phyloP scores from a whole-genome alignment of 768 basidiomycete genomes.

The Lentinus brumalis region DNA sequence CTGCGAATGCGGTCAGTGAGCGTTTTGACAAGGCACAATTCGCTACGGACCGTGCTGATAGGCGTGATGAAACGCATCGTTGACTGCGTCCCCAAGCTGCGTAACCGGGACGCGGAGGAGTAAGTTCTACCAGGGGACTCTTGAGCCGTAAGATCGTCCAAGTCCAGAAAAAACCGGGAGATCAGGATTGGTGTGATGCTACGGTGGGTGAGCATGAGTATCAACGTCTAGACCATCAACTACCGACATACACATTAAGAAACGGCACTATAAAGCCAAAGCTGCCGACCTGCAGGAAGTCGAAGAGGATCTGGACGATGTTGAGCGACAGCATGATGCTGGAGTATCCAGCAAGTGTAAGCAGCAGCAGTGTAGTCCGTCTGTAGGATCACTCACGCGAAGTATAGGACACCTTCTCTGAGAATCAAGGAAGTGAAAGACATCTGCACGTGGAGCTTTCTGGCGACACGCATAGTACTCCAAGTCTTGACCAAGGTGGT shows the following conservation, averaged over 20 bases:
- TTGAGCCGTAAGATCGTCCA: constrained; percentile 1
- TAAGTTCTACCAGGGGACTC: neutral
- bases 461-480: neutral
- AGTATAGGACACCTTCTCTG: constrained; percentile 17
- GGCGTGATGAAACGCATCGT: neutral
- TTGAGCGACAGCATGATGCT: constrained; percentile 17
- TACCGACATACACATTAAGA: constrained; percentile 6
- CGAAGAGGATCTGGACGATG: constrained; percentile 16
- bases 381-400: neutral
- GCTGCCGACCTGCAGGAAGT: neutral
- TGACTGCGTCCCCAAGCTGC: neutral
- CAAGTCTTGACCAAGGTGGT: constrained; percentile 22
- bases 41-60: too few relatives aligned
- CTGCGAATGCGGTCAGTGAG: too few relatives aligned
- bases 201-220: neutral
- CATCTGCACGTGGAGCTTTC: neutral
- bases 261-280: constrained; percentile 6
- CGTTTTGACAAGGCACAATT: too few relatives aligned
- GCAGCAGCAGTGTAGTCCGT: neutral
- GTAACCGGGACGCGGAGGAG: neutral
- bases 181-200: constrained; percentile 21
- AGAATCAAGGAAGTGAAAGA: constrained; percentile 15
- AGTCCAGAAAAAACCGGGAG: constrained; percentile 18
- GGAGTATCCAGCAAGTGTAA: neutral
- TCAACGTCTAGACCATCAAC: neutral